Evolutionary conservation across 1,284 basidiomycete species (phyloP).

Genomic region (Cutaneotrichosporon sp.): DNA sequence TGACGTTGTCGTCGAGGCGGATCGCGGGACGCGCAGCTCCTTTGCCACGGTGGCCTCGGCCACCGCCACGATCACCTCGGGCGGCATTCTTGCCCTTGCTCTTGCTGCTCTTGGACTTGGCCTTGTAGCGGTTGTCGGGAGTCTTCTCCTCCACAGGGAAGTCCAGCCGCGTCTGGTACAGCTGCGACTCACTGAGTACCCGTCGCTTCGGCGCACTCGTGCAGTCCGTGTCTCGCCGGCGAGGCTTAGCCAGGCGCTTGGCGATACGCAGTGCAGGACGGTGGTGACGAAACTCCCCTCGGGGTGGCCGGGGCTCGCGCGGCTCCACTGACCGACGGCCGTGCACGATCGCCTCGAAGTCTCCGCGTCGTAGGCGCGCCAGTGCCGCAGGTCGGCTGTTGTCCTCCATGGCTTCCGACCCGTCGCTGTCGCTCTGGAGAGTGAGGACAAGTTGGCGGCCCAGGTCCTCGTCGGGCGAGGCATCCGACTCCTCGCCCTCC

Average conservation of each 20-base stretch:
- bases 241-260: constrained; percentile 15
- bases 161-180: constrained; percentile 37
- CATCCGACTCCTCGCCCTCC: constrained; percentile 12
- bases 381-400: constrained; percentile 33
- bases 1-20: constrained; percentile 42
- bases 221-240: neutral
- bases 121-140: neutral
- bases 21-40: constrained; percentile 36
- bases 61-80: neutral
- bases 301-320: neutral
- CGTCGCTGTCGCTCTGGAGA: constrained; percentile 18
- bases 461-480: constrained; percentile 6
- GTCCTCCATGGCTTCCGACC: constrained; percentile 39
- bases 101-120: neutral
- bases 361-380: constrained; percentile 42
- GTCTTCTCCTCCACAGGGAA: constrained; percentile 28
- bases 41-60: neutral
- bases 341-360: constrained; percentile 44
- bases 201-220: neutral
- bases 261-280: constrained; percentile 33
- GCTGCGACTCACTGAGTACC: constrained; percentile 10
- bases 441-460: constrained; percentile 25
- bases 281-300: constrained; percentile 9
- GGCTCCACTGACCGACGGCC: constrained; percentile 15
- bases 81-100: neutral